phyloP scores from a whole-genome alignment of 2,329 filamentous ascomycete genomes.

The Cadophora gregata region DNA sequence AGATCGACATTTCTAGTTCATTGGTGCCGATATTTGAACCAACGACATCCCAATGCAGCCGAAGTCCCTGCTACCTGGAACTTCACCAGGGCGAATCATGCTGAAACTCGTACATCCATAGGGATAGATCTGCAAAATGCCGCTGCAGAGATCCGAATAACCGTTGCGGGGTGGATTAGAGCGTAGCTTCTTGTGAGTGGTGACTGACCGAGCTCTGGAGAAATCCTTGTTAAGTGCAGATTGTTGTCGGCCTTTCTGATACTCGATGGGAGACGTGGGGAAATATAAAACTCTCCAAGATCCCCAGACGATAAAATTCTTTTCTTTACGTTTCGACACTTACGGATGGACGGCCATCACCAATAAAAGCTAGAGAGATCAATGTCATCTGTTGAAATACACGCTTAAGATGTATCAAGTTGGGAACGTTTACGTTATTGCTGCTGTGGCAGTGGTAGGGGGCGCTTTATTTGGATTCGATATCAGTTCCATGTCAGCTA shows the following conservation, averaged over 20 bases:
- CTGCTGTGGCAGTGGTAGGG: background rate
- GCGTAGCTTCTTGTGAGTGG: constrained; percentile 22
- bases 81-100: background rate
- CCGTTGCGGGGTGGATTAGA: constrained; percentile 20
- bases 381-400: background rate
- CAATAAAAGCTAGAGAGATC: background rate
- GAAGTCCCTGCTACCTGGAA: background rate
- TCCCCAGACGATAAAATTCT: background rate
- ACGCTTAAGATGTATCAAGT: background rate
- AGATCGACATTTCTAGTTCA: constrained; percentile 23
- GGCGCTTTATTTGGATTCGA: background rate
- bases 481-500: background rate
- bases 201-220: constrained; percentile 21
- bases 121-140: constrained; percentile 16
- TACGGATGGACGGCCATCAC: no score
- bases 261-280: background rate
- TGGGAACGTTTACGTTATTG: background rate
- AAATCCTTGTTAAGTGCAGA: constrained; percentile 18
- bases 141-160: constrained; percentile 12
- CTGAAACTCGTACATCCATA: constrained; percentile 12
- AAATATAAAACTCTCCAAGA: background rate
- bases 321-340: background rate
- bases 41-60: constrained; percentile 9
- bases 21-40: constrained; percentile 3
- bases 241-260: constrained; percentile 11